Evolutionary conservation across 1,284 basidiomycete species (phyloP).

Genomic region (Leccinum proliferum): DNA sequence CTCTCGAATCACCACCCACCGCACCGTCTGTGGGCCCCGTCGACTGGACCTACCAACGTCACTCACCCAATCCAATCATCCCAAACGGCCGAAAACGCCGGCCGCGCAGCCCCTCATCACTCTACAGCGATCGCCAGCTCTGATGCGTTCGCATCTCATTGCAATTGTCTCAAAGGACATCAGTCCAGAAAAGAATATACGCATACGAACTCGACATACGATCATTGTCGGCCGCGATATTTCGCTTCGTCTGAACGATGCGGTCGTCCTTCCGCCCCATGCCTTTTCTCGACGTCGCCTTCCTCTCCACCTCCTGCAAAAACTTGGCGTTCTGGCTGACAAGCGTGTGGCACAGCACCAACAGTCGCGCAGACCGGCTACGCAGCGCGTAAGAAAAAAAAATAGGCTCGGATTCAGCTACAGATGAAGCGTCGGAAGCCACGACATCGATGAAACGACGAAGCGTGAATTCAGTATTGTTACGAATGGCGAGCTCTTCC

Average conservation of each 20-base stretch:
- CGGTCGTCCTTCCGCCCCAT: constrained; percentile 47
- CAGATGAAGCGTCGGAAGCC: constrained; percentile 16
- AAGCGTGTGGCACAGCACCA: constrained; percentile 85
- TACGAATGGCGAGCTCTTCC: constrained; percentile 85
- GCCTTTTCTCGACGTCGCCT: constrained; percentile 28
- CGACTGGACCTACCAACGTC: too few species aligned
- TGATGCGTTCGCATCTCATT: too few species aligned
- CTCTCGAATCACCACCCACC: too few species aligned
- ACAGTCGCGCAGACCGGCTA: constrained; percentile 41
- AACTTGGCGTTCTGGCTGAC: constrained; percentile 90
- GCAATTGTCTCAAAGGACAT: constrained; percentile 31
- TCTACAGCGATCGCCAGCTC: too few species aligned
- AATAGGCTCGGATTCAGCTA: constrained; percentile 36
- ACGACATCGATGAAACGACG: constrained; percentile 71
- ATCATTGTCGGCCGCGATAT: constrained; percentile 50
- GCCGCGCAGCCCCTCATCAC: too few species aligned
- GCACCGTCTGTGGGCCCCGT: too few species aligned
- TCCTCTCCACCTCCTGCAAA: constrained; percentile 51
- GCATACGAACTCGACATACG: constrained; percentile 36
- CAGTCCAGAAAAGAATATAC: constrained; percentile 5
- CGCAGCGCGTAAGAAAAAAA: constrained; percentile 36
- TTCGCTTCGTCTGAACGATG: constrained; percentile 76
- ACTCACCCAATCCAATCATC: too few species aligned
- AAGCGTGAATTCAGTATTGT: constrained; percentile 74
- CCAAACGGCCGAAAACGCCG: too few species aligned